Conservation (phyloP, 371 early-diverging fungal genomes). For the Zychaea mexicana region DNA sequence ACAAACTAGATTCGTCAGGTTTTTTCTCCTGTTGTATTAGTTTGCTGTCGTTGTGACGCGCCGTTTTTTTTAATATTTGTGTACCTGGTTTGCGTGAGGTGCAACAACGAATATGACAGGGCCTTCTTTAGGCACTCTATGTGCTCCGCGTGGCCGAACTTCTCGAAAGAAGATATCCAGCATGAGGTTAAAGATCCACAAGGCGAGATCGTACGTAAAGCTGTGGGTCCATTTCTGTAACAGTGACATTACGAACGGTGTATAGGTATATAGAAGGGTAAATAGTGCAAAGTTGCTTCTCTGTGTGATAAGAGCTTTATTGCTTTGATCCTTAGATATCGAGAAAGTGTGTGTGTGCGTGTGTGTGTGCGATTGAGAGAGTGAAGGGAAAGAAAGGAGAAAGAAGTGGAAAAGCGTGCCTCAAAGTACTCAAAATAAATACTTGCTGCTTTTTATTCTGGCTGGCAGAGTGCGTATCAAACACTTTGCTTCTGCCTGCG, state of each 20-base stretch:
- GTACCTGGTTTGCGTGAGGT: slow-evolving; percentile 91
- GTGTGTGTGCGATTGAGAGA: not conserved
- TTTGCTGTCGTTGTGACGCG: not conserved
- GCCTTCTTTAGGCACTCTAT: slow-evolving; percentile 80
- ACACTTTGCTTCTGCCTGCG: too few relatives aligned
- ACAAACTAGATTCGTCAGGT: slow-evolving; percentile 63
- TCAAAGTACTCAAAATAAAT: too few relatives aligned
- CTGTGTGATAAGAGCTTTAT: not conserved
- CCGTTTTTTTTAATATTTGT: not conserved
- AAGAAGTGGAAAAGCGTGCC: not conserved
- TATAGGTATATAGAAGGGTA: not conserved
- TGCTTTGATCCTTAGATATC: too few relatives aligned
- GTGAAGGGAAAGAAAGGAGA: not conserved
- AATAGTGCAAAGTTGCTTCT: not conserved
- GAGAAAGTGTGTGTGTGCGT: too few relatives aligned
- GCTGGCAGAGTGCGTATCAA: too few relatives aligned
- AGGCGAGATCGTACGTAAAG: slow-evolving; percentile 20
- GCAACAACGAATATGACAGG: slow-evolving; percentile 92
- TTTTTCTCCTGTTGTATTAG: not conserved
- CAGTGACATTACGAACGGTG: not conserved
- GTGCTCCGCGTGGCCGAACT: slow-evolving; percentile 79
- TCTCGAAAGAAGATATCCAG: slow-evolving; percentile 86
- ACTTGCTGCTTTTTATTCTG: too few relatives aligned
- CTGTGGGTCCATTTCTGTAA: slow-evolving; percentile 6
- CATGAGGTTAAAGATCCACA: slow-evolving; percentile 55